These are phyloP conservation scores for Pichia sp. DNA, from an alignment of 1,139 yeast genomes.

Conservation along the genomic window DNA sequence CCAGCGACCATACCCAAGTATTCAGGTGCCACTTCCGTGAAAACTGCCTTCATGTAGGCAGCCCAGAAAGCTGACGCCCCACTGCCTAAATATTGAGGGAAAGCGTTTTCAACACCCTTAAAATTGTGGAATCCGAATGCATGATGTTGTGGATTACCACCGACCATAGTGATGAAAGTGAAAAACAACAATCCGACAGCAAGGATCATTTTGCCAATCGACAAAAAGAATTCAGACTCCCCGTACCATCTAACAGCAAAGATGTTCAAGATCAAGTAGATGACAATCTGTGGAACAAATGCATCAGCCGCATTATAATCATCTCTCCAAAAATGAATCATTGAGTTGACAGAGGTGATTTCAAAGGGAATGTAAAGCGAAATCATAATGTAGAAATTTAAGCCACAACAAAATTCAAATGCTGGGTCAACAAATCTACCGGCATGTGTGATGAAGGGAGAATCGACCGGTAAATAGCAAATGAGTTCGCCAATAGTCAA, in stretches of 20 bases:
- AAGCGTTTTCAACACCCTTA: constrained; percentile 55
- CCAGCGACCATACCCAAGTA: constrained; percentile 49
- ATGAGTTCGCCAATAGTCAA: constrained; percentile 46
- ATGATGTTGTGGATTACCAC: constrained; percentile 52
- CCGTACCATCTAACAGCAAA: constrained; percentile 44
- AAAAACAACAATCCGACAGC: constrained; percentile 44
- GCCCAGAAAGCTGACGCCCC: constrained; percentile 51
- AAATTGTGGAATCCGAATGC: constrained; percentile 56
- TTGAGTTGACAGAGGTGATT: constrained; percentile 43
- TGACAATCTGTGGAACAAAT: constrained; percentile 32
- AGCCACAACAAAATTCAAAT: constrained; percentile 39
- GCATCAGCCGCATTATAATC: constrained; percentile 45
- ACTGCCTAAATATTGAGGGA: constrained; percentile 34
- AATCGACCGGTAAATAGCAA: constrained; percentile 39
- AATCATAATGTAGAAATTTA: constrained; percentile 43
- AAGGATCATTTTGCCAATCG: constrained; percentile 48
- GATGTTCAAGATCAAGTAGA: constrained; percentile 33
- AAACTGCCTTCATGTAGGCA: constrained; percentile 49
- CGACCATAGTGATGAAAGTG: constrained; percentile 42
- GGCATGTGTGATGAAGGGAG: constrained; percentile 45
- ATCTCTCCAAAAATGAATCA: constrained; percentile 45
- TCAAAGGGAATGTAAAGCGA: constrained; percentile 44
- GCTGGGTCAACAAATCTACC: constrained; percentile 48
- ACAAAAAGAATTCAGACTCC: constrained; percentile 57
- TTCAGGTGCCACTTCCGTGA: constrained; percentile 50